These are phyloP conservation scores for Rhododendron ovatum DNA, from an alignment of 148 eudicot species.

Conservation along the genomic window DNA sequence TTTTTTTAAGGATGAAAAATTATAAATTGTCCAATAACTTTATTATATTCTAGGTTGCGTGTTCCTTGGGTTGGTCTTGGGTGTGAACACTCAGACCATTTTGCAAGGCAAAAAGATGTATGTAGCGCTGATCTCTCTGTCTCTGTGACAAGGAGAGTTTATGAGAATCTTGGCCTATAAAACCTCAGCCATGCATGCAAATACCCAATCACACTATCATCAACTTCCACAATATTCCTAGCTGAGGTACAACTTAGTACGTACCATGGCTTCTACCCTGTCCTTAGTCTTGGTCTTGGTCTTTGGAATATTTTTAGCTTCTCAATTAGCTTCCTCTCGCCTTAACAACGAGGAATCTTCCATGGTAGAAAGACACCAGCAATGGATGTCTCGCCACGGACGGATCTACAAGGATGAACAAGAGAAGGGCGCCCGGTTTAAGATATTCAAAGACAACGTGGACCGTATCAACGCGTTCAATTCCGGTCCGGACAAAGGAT, in stretches of 20 bases:
- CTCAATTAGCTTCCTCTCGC: conserved; percentile 20
- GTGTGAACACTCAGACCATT: too few species aligned
- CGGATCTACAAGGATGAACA: conserved; percentile 34
- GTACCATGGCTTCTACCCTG: conserved; percentile 21
- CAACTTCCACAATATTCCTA: neutral
- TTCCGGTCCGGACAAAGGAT: too few species aligned
- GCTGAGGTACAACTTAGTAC: neutral
- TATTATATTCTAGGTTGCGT: too few species aligned
- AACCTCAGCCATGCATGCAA: conserved; percentile 1
- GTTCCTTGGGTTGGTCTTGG: too few species aligned
- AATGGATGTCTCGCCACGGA: conserved; percentile 56
- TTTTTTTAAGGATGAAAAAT: too few species aligned
- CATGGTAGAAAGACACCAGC: conserved; percentile 26
- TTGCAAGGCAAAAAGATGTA: too few species aligned
- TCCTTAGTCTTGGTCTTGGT: conserved; percentile 4
- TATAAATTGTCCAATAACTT: too few species aligned
- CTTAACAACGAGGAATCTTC: conserved; percentile 18
- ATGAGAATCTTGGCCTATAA: neutral
- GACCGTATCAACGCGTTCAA: too few species aligned
- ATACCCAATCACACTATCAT: neutral
- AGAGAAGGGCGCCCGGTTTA: conserved; percentile 35
- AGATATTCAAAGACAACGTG: too few species aligned
- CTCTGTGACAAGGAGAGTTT: neutral
- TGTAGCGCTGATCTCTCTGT: too few species aligned
- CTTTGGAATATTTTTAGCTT: conserved; percentile 8